phyloP scores from a whole-genome alignment of 805 yeast genomes.

The Pichia sporocuriosa region DNA sequence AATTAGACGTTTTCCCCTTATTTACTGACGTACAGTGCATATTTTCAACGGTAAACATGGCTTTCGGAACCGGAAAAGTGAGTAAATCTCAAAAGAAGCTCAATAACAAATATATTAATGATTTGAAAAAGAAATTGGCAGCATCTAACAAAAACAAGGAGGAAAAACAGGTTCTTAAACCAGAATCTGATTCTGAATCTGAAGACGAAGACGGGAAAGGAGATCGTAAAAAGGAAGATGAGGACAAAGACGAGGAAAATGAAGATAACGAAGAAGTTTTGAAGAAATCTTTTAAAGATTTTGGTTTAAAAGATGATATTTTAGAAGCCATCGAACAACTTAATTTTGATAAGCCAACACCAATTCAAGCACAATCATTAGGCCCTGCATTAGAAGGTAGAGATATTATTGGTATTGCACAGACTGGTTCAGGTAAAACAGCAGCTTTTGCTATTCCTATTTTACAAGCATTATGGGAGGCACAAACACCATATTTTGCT shows the following conservation, averaged over 20 bases:
- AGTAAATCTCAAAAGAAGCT: conserved; percentile 12
- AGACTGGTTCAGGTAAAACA: conserved; percentile 97
- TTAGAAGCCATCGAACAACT: conserved; percentile 70
- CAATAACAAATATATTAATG: conserved; percentile 21
- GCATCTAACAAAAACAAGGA: conserved; percentile 11
- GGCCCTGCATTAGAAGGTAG: conserved; percentile 88
- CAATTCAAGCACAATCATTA: conserved; percentile 86
- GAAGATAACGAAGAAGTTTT: conserved; percentile 11
- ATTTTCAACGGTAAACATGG: background rate
- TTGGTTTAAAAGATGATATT: conserved; percentile 69
- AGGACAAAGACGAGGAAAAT: conserved; percentile 5
- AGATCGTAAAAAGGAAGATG: conserved; percentile 10
- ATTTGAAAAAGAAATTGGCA: conserved; percentile 25
- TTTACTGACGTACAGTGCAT: no score
- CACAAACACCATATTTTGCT: conserved; percentile 82
- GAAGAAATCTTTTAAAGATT: conserved; percentile 38
- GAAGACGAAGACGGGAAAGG: conserved; percentile 15
- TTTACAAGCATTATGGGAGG: conserved; percentile 83
- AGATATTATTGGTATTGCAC: conserved; percentile 93
- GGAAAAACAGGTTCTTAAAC: conserved; percentile 27
- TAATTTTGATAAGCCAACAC: conserved; percentile 80
- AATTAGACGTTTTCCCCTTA: no score
- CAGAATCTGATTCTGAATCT: conserved; percentile 12
- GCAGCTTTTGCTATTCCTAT: conserved; percentile 98
- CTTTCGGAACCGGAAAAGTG: conserved; percentile 3